Evolutionary conservation across 805 yeast genomes (phyloP).

Genomic region (Monosporozyma aerobia): DNA sequence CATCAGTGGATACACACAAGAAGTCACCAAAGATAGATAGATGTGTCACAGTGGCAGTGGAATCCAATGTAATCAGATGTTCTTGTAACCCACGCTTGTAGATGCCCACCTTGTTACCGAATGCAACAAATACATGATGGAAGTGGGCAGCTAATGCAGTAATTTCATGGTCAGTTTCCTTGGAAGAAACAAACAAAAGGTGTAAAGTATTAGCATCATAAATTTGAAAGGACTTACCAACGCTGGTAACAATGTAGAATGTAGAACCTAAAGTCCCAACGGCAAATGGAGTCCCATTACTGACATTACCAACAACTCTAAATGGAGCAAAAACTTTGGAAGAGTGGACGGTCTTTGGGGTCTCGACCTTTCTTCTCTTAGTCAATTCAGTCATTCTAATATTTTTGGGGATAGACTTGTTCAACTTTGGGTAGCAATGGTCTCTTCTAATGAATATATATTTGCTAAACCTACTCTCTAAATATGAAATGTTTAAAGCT

Average conservation of each 20-base stretch:
- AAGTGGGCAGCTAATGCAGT: constrained; percentile 67
- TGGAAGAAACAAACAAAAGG: constrained; percentile 74
- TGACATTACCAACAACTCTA: constrained; percentile 83
- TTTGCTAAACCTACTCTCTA: neutral
- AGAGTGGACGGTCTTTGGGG: constrained; percentile 7
- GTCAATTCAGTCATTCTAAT: constrained; percentile 5
- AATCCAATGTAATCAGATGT: constrained; percentile 28
- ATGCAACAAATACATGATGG: constrained; percentile 75
- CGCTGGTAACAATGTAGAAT: constrained; percentile 80
- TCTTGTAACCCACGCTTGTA: constrained; percentile 71
- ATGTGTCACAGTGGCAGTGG: constrained; percentile 34
- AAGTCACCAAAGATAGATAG: constrained; percentile 70
- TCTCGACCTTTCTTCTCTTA: constrained; percentile 17
- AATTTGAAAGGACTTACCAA: constrained; percentile 84
- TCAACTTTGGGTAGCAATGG: neutral
- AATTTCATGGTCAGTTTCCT: constrained; percentile 63
- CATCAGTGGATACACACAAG: constrained; percentile 46
- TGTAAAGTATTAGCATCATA: constrained; percentile 85
- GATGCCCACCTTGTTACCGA: constrained; percentile 62
- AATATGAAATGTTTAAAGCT: neutral
- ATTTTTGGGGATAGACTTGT: neutral
- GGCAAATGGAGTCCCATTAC: constrained; percentile 78
- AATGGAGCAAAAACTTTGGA: constrained; percentile 78
- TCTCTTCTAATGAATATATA: neutral
- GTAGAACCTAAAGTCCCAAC: constrained; percentile 82